Evolutionary conservation across 1,139 yeast genomes (phyloP).

Genomic region (Geotrichum bryndzae): DNA sequence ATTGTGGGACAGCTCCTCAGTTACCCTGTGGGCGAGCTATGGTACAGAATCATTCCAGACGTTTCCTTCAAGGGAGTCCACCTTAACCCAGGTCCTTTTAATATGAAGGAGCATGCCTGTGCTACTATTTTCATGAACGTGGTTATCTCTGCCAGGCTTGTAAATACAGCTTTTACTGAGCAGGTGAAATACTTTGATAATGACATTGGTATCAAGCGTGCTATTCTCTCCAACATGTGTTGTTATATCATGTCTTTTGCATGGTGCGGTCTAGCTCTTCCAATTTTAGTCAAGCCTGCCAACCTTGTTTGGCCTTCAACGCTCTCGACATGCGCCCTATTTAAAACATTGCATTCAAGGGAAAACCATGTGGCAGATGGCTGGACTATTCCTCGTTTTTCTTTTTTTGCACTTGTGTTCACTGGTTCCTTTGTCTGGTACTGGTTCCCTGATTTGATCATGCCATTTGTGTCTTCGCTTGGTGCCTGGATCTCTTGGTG

Average conservation of each 20-base stretch:
- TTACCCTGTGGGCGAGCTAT: slow-evolving; percentile 45
- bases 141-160: slow-evolving; percentile 46
- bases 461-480: slow-evolving; percentile 40
- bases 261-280: slow-evolving; percentile 45
- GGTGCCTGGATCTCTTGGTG: slow-evolving; percentile 34
- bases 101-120: slow-evolving; percentile 50
- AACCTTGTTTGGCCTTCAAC: slow-evolving; percentile 48
- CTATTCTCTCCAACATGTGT: slow-evolving; percentile 42
- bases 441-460: slow-evolving; percentile 45
- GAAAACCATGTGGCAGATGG: slow-evolving; percentile 33
- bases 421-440: slow-evolving; percentile 39
- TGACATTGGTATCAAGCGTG: slow-evolving; percentile 41
- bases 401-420: slow-evolving; percentile 35
- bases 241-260: slow-evolving; percentile 34
- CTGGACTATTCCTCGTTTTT: slow-evolving; percentile 40
- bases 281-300: slow-evolving; percentile 46
- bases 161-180: slow-evolving; percentile 32
- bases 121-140: slow-evolving; percentile 46
- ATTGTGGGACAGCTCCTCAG: slow-evolving; percentile 48
- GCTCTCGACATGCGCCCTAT: slow-evolving; percentile 32
- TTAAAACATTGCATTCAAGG: slow-evolving; percentile 44
- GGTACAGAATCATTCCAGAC: slow-evolving; percentile 41
- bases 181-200: slow-evolving; percentile 37
- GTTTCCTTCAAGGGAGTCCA: not conserved
- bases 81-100: slow-evolving; percentile 48